phyloP scores from a whole-genome alignment of 106 monocot genomes.

The Gastrodia elata region DNA sequence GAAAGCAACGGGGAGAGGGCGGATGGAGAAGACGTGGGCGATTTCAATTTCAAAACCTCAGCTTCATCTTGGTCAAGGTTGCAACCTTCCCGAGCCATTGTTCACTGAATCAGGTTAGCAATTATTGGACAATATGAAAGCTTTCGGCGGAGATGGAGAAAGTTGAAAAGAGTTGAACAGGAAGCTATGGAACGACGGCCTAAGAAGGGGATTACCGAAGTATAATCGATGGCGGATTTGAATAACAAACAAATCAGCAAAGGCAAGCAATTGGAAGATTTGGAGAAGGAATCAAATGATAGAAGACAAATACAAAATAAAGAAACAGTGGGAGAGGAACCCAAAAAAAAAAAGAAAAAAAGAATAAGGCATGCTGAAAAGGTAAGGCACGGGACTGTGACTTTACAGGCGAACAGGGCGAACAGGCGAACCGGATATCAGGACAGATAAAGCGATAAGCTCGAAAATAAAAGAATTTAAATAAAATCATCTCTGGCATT shows the following conservation, averaged over 20 bases:
- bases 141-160: not conserved
- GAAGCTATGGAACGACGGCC: too few species aligned
- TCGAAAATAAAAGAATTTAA: too few species aligned
- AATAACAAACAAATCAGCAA: not conserved
- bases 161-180: too few species aligned
- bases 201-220: not conserved
- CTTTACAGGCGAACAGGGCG: too few species aligned
- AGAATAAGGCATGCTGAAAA: too few species aligned
- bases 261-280: not conserved
- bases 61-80: conserved; percentile 5
- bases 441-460: too few species aligned
- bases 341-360: too few species aligned
- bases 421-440: too few species aligned
- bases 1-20: not conserved
- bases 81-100: conserved; percentile 10
- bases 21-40: not conserved
- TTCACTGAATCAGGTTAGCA: not conserved
- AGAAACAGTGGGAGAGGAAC: too few species aligned
- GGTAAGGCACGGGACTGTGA: too few species aligned
- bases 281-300: not conserved
- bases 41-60: not conserved
- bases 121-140: not conserved
- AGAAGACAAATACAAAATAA: too few species aligned
- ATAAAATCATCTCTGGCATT: too few species aligned
- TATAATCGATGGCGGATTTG: not conserved